Evolutionary conservation across 2,329 filamentous ascomycete genomes (phyloP), one percentile per base, ranked within the genome.

Genomic region (Alternaria solani): DNA sequence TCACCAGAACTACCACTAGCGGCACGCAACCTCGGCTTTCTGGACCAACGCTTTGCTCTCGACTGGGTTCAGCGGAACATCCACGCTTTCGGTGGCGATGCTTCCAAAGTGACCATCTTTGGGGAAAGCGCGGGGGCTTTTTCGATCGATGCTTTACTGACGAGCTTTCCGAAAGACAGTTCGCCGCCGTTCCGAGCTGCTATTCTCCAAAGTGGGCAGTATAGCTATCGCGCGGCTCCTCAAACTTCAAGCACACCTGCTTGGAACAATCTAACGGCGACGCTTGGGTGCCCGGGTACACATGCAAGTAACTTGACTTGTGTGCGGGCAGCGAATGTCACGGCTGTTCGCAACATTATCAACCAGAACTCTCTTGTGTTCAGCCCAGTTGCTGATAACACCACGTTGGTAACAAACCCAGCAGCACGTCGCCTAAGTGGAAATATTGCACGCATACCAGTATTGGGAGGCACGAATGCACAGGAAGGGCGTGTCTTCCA

Each of bases 1-100:
- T 63, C 70, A 8, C 66, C 72, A 2, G 66, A 66, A 11, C 47
- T 76, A 3, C 59, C 69, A 5, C 18, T 69, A 9, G 54, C 64
- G 12, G 65, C 61, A 20, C 64, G 61, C 1, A 87, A 87, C 57
- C 76, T 83, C 23, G 85, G 84, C 2, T 85, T 86, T 70, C 85
- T 84, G 76, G 85, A 87, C 54, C 85, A 86, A 60, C 78, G 85
- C n/a, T 69, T 81, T 20, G 85, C 84, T 4, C 74, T 87, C 1
- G 81, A 86, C 66, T 87, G 85, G 85, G 85, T 83, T 2, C 77
- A 80, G 54, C 79, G 81, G 28, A 83, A 85, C 58, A 82, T 85
- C 36, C 68, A 69, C 16, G 73, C 79, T 1, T 86, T 87, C 56
- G 82, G 82, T 1, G 85, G 85, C 5, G 78, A 86, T 67, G 63